A percentile compares a stretch with the other conserved stretches of the same genome.
Evolutionary conservation across 139 green algal species (phyloP).

Genomic region (Volvox reticuliferus): DNA sequence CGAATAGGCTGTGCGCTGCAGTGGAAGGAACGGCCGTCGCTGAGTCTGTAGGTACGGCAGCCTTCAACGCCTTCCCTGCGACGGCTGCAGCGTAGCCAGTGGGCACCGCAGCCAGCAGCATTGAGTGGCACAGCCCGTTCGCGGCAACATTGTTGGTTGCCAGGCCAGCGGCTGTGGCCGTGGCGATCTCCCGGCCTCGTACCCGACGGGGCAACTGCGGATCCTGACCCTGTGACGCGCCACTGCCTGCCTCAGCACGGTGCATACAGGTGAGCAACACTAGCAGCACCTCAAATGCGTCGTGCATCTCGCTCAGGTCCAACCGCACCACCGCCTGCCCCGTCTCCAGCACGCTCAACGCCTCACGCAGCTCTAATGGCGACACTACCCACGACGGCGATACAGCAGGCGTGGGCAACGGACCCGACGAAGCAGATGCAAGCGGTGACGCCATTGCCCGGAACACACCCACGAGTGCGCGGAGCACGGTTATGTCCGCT

Average conservation of each 20-base stretch:
- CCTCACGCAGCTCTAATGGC: slow-evolving; percentile 74
- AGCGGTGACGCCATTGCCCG: slow-evolving; percentile 52
- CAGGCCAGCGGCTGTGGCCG: not conserved
- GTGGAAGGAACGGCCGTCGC: slow-evolving; percentile 20
- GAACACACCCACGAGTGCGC: slow-evolving; percentile 68
- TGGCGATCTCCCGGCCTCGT: slow-evolving; percentile 30
- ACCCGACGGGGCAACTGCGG: slow-evolving; percentile 67
- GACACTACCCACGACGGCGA: slow-evolving; percentile 53
- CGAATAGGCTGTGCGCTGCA: slow-evolving; percentile 76
- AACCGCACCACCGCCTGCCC: slow-evolving; percentile 54
- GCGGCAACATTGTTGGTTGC: not conserved
- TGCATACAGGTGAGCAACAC: slow-evolving; percentile 81
- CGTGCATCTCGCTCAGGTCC: slow-evolving; percentile 84
- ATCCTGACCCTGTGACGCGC: slow-evolving; percentile 50
- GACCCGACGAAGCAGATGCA: not conserved
- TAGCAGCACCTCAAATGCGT: slow-evolving; percentile 84
- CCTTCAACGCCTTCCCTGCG: not conserved
- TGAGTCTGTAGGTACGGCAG: not conserved
- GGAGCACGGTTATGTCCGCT: slow-evolving; percentile 63
- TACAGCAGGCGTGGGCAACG: not conserved
- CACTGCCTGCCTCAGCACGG: slow-evolving; percentile 62
- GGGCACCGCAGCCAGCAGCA: not conserved
- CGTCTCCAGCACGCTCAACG: slow-evolving; percentile 72
- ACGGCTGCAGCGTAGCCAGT: slow-evolving; percentile 11
- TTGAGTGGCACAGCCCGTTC: not conserved